Conservation (phyloP, 352 stramenopile genomes). For the Phytophthora megakarya region DNA sequence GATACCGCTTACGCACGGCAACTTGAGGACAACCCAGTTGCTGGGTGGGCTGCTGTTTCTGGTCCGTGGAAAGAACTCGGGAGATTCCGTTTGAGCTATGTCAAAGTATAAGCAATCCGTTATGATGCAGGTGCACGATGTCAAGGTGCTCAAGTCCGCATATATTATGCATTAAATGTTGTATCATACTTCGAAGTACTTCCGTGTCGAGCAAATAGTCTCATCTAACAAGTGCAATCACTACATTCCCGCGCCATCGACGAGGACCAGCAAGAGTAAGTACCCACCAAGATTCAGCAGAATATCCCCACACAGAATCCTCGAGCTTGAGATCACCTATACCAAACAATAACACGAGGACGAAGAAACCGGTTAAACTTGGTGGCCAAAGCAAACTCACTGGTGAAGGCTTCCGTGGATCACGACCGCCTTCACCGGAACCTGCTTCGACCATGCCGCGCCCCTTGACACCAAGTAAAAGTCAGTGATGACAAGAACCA, state of each 20-base stretch:
- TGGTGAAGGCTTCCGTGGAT: not conserved
- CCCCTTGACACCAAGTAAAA: not conserved
- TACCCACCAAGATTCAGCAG: not conserved
- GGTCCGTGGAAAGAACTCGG: constrained; percentile 34
- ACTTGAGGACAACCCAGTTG: constrained; percentile 12
- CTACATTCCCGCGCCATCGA: no score
- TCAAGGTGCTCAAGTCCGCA: not conserved
- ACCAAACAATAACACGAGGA: constrained; percentile 3
- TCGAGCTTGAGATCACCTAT: not conserved
- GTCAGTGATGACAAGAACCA: not conserved
- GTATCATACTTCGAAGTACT: not conserved
- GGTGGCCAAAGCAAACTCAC: constrained; percentile 3
- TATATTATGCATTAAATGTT: not conserved
- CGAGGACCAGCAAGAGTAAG: no score
- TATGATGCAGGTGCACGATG: no score
- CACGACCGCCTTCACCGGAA: not conserved
- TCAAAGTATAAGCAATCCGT: constrained; percentile 8
- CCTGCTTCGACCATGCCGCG: not conserved
- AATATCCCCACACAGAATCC: not conserved
- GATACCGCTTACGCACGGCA: constrained; percentile 17
- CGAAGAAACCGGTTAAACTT: constrained; percentile 5
- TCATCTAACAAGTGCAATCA: not conserved
- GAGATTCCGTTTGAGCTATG: constrained; percentile 40
- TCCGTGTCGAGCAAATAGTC: no score
- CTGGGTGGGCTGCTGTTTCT: constrained; percentile 4